A percentile compares a stretch with the other conserved stretches of the same genome.
Conservation (phyloP, 2,329 filamentous ascomycete species). For the Ilyonectria robusta region DNA sequence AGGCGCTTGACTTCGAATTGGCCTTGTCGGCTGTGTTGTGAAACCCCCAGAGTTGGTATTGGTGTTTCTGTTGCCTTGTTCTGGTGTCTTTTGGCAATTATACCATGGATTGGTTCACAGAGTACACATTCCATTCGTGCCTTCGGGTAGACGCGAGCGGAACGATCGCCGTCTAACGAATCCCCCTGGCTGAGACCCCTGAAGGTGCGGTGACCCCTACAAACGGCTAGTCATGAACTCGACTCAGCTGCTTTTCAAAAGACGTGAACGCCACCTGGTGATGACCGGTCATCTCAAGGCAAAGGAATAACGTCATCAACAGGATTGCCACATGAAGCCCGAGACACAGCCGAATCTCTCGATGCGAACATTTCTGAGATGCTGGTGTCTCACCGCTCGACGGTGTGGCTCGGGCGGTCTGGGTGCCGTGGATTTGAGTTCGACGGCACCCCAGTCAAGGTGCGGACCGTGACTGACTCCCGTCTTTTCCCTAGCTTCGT, state of each 20-base stretch:
- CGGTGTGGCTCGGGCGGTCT: constrained; percentile 27
- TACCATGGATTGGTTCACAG: background rate
- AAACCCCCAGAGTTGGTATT: constrained; percentile 3
- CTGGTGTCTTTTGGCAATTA: constrained; percentile 5
- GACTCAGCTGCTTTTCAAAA: background rate
- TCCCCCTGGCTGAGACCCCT: constrained; percentile 2
- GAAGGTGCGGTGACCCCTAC: background rate
- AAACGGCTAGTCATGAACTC: background rate
- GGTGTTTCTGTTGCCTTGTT: constrained; percentile 13
- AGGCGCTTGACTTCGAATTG: constrained; percentile 1
- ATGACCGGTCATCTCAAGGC: background rate
- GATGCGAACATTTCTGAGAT: constrained; percentile 11
- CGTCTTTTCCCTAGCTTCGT: constrained; percentile 48
- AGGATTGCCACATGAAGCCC: background rate
- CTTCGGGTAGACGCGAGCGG: background rate
- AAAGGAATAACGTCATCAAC: background rate
- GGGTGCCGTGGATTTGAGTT: constrained; percentile 44
- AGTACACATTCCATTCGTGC: constrained; percentile 2
- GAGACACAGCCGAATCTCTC: constrained; percentile 10
- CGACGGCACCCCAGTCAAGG: constrained; percentile 45
- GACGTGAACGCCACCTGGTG: background rate
- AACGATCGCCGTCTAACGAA: background rate
- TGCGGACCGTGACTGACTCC: constrained; percentile 49
- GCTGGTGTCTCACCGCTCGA: constrained; percentile 38
- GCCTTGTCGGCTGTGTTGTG: constrained; percentile 13